Percentiles rank a stretch among this genome's conserved stretches.
Conservation (phyloP, 306 rosid genomes). For the Astragalus glycyphyllos region DNA sequence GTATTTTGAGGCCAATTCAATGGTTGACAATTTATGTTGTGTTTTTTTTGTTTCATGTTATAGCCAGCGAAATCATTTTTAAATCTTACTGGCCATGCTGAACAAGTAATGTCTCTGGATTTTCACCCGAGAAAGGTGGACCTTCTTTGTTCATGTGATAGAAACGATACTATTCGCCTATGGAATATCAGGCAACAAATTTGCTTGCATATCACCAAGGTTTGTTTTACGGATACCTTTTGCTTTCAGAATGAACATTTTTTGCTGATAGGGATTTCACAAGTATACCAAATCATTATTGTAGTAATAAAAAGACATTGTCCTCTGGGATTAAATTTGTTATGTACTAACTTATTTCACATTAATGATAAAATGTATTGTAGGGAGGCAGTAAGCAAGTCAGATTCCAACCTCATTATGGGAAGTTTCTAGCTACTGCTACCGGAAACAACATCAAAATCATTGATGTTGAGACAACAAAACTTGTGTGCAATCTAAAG, state of each 20-base stretch:
- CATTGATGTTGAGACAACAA: constrained; percentile 56
- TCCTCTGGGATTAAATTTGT: no score
- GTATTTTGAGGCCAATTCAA: constrained; percentile 26
- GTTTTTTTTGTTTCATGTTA: constrained; percentile 37
- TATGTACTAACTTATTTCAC: no score
- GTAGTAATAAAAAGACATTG: no score
- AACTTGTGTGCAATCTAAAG: constrained; percentile 37
- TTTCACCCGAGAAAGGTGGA: constrained; percentile 65
- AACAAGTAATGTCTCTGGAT: constrained; percentile 70
- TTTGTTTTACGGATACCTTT: constrained; percentile 41
- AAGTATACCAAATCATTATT: no score
- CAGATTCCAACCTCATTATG: constrained; percentile 65
- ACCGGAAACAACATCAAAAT: constrained; percentile 49
- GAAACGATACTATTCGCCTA: constrained; percentile 49
- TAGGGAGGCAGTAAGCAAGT: constrained; percentile 70
- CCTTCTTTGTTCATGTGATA: constrained; percentile 71
- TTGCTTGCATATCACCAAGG: constrained; percentile 52
- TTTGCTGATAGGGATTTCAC: no score
- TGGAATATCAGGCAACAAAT: constrained; percentile 53
- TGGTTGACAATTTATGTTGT: constrained; percentile 4
- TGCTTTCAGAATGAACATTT: constrained; percentile 23
- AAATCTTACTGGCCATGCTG: constrained; percentile 55
- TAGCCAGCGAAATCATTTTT: constrained; percentile 49
- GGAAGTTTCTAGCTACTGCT: constrained; percentile 57
- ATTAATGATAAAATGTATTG: constrained; percentile 35